Percentiles rank a stretch among this genome's conserved stretches.
phyloP scores from a whole-genome alignment of 2,329 filamentous ascomycete genomes.

The Sporothrix pallida region DNA sequence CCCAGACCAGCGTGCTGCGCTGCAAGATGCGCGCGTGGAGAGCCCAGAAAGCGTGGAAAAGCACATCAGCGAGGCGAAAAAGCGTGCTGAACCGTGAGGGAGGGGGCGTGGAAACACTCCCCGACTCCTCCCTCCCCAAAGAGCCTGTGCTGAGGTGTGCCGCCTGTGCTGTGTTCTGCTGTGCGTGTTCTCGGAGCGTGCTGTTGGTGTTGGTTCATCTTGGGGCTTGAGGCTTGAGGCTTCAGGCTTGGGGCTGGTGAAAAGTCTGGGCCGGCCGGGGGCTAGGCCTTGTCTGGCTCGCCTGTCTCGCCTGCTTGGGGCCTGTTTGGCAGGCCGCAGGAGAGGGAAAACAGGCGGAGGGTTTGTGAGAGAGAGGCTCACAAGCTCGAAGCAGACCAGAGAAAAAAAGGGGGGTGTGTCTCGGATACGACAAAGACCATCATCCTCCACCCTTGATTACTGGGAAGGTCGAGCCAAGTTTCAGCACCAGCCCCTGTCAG shows the following conservation, averaged over 20 bases:
- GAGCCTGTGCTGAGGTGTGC: conserved; percentile 28
- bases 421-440: conserved; percentile 37
- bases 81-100: neutral
- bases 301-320: neutral
- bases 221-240: no score
- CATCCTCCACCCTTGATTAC: conserved; percentile 32
- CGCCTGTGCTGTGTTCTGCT: conserved; percentile 26
- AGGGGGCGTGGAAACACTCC: neutral
- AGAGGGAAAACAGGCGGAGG: neutral
- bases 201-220: neutral
- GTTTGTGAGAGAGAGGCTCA: neutral
- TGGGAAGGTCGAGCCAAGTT: conserved; percentile 36
- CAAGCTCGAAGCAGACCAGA: neutral
- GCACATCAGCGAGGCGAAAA: neutral
- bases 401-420: conserved; percentile 33
- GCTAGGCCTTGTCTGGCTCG: neutral
- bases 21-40: no score
- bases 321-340: neutral
- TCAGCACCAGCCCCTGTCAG: conserved; percentile 35
- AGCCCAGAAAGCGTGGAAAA: neutral
- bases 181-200: neutral
- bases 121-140: no score
- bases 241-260: no score
- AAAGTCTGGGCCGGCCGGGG: neutral
- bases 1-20: no score